Percentiles rank a stretch among this genome's conserved stretches.
Conservation (phyloP, 2,329 filamentous ascomycete genomes). For the Alternaria dauci region DNA sequence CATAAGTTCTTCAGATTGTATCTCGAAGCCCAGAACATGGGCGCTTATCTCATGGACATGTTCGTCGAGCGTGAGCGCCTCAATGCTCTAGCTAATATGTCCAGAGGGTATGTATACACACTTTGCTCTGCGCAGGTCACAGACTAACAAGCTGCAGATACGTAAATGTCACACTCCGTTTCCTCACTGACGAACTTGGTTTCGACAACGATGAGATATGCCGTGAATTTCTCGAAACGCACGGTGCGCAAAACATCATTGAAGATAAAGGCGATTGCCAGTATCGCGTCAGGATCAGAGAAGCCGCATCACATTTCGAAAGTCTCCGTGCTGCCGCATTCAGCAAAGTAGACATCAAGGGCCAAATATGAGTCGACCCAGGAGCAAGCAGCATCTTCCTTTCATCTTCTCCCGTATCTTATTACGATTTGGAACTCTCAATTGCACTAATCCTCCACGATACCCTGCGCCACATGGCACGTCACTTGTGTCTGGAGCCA, state of each 20-base stretch:
- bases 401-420: slow-evolving; percentile 13
- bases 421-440: slow-evolving; percentile 18
- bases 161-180: slow-evolving; percentile 87
- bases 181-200: slow-evolving; percentile 93
- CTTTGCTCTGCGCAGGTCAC: too few species aligned
- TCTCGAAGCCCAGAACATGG: slow-evolving; percentile 93
- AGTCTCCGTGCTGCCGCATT: slow-evolving; percentile 76
- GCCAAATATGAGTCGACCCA: slow-evolving; percentile 77
- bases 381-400: slow-evolving; percentile 15
- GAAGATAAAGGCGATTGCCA: slow-evolving; percentile 71
- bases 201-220: slow-evolving; percentile 94
- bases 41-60: slow-evolving; percentile 98
- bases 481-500: slow-evolving; percentile 36
- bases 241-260: slow-evolving; percentile 77
- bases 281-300: slow-evolving; percentile 65
- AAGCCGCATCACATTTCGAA: slow-evolving; percentile 73
- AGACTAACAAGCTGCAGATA: slow-evolving; percentile 73
- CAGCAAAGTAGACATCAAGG: slow-evolving; percentile 92
- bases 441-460: slow-evolving; percentile 26
- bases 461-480: slow-evolving; percentile 36
- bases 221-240: slow-evolving; percentile 86
- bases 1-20: slow-evolving; percentile 98
- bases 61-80: slow-evolving; percentile 95
- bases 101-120: slow-evolving; percentile 80
- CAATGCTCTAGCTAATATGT: slow-evolving; percentile 87